Evolutionary conservation across 2,329 filamentous ascomycete genomes (phyloP).

Genomic region (Penicillium nordicum): DNA sequence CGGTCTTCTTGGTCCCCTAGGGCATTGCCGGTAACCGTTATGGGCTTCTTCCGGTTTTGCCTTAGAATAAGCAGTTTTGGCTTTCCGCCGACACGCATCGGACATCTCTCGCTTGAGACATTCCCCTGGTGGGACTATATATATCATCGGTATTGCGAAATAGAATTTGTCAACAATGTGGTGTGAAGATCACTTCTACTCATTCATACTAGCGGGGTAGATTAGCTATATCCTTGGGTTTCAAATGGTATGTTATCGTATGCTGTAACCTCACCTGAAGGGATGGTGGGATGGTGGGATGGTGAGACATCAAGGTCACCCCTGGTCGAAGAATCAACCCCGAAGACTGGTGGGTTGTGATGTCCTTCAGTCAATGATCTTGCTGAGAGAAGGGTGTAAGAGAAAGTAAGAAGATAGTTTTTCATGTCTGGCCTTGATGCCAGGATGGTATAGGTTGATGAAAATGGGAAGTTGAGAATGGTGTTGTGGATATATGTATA

Average conservation of each 20-base stretch:
- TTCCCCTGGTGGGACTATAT: neutral
- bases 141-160: neutral
- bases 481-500: neutral
- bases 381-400: neutral
- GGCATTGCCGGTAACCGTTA: too few species aligned
- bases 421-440: too few species aligned
- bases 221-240: neutral
- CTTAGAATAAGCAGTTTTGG: too few species aligned
- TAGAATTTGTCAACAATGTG: neutral
- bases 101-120: neutral
- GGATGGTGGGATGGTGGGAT: neutral
- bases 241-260: neutral
- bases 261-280: neutral
- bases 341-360: neutral
- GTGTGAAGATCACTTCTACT: neutral
- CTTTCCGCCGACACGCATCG: neutral
- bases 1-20: too few species aligned
- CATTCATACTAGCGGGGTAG: neutral
- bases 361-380: neutral
- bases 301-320: neutral
- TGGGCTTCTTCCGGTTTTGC: too few species aligned
- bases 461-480: neutral
- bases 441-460: neutral
- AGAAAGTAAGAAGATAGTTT: neutral
- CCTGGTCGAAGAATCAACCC: neutral